Base-by-base conservation (phyloP, 805 yeast species). In the Wickerhamiella spandovensis region DNA sequence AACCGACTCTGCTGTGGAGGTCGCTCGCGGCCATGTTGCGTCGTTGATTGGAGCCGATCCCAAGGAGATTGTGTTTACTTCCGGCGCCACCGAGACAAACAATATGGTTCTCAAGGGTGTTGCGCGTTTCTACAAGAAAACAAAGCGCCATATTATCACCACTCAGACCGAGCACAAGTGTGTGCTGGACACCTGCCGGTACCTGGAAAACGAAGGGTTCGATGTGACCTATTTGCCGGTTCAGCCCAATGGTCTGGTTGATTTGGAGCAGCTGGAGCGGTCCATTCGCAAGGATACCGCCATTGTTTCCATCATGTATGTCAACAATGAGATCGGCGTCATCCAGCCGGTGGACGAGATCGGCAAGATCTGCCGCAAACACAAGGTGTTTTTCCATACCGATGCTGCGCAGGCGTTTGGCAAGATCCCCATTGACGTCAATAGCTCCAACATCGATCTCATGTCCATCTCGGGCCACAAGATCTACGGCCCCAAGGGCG, bases 351-450 rank as follows among this genome's bases (percentile, higher is more conserved):
- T 92, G 51, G 92, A 86, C 61, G 95, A 88, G 67, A 92, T 92
- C 60, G 98, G 98, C 46, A 69, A 73, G 50, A 73, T 92, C 51
- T 92, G 98, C 70, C 77, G 89, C 56, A 76, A 79, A 58, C 73
- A 86, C 65, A 92, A 92, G 71, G 83, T 92, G 41, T 92, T 89
- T 63, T 92, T 92, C 82, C 98, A 92, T 70, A 82, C 97, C 10
- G 98, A 92, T 65, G 94, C 84, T 51, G 98, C 98, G 15, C 98
- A 92, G 70, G 97, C 95, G 2, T 86, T 81, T 64, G 98, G 98
- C 54, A 92, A 92, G 68, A 79, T 92, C 51, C 86, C 87, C 51
- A 69, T 92, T 50, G 96, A 92, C 64, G 98, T 92, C 54, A 88
- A 92, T 71, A 84, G 82, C 59, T 78, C 81, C 81, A 89, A 92